Base-by-base conservation (phyloP, 2,329 filamentous ascomycete species). In the Ustilaginoidea virens region DNA sequence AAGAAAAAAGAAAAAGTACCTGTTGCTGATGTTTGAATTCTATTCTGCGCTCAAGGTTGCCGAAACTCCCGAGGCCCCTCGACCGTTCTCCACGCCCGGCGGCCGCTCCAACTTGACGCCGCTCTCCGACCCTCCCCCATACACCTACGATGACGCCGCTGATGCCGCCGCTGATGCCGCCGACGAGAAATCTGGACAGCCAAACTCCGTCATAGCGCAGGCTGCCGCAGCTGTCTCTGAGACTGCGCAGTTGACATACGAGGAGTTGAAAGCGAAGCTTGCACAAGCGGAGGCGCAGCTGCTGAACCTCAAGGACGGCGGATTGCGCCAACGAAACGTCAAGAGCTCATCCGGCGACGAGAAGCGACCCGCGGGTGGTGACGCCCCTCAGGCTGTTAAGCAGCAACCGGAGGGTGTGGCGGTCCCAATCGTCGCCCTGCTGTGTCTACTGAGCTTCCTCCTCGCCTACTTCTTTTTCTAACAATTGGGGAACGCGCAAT, bases 401-500 rank as follows among this genome's bases (percentile, higher is more conserved):
- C 65, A 57, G 51, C 74, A 56, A 5, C 46, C 50, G 40, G 74
- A 85, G 42, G 87, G 90, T 14, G 87, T 98, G 4, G 76, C 90
- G 1, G 72, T 98, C 28, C 78, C 87, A 52, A 70, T 87, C 37
- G 81, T 81, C 25, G 87, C 90, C 14, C 62, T 73, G 14, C 61
- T 98, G 24, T 94, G 86, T 51, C 62, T 98, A 44, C 45, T 92
- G 38, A 86, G 82, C 62, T 98, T 98, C 61, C 57, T 98, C 48
- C 69, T 96, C 43, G 90, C 85, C 31, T 98, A 94, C 58, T 72
- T 96, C 55, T 85, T 98, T 63, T 98, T 98, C 57, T 98, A 74
- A 23, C 19, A 7, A 20, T 7, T 20, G 19, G 19, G 11, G 7
- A 20, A 20, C 7, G n/a, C n/a, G n/a, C n/a, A n/a, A n/a, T n/a